Conservation (phyloP, 441 rosid genomes). For the Bruguiera hainesii region DNA sequence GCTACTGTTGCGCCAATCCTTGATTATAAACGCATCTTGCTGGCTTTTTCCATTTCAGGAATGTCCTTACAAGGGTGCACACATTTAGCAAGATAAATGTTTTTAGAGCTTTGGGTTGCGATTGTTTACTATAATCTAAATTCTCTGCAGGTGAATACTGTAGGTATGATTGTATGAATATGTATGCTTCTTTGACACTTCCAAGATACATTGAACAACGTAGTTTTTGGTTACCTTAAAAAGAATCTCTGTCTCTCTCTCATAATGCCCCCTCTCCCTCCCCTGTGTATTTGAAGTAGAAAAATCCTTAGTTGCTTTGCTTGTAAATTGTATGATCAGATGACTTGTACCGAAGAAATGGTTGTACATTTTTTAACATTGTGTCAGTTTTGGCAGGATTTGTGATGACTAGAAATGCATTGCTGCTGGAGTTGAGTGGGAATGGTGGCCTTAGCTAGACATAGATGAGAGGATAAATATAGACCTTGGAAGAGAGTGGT, state of each 20-base stretch:
- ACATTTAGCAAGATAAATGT: slow-evolving; percentile 31
- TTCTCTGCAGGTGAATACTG: slow-evolving; percentile 44
- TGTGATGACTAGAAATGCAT: too few species aligned
- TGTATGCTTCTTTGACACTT: slow-evolving; percentile 36
- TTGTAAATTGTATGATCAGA: too few species aligned
- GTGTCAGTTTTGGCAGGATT: too few species aligned
- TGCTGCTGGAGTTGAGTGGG: too few species aligned
- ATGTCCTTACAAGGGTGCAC: slow-evolving; percentile 40
- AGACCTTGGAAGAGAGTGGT: not conserved
- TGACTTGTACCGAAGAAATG: too few species aligned
- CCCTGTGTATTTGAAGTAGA: too few species aligned
- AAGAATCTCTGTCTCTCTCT: not conserved
- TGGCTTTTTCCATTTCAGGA: slow-evolving; percentile 38
- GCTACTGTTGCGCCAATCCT: slow-evolving; percentile 10
- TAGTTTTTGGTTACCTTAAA: slow-evolving; percentile 21
- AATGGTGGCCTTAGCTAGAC: too few species aligned
- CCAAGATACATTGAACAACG: slow-evolving; percentile 27
- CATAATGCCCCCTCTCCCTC: too few species aligned
- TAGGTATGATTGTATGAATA: slow-evolving; percentile 40
- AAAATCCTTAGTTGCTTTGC: too few species aligned
- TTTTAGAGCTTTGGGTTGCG: slow-evolving; percentile 35
- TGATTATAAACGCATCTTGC: slow-evolving; percentile 41
- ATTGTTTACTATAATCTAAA: slow-evolving; percentile 26
- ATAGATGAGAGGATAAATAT: too few species aligned
- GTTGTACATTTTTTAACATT: too few species aligned